Base-by-base conservation (phyloP, 208 protist species). In the Acanthamoeba sp. region DNA sequence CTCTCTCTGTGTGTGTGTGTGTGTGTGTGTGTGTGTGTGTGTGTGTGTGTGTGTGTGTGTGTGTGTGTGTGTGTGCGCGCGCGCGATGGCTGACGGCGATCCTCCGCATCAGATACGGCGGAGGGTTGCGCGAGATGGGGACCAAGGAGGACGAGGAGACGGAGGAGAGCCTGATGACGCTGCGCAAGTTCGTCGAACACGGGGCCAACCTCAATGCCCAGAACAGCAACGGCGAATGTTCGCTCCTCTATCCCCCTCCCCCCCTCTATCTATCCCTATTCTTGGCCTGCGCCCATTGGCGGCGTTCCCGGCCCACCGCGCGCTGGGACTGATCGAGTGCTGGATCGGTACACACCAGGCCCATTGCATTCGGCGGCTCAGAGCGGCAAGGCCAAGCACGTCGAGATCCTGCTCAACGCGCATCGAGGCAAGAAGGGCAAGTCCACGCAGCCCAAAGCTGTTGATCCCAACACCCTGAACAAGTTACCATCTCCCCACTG, bases 141-240 rank as follows among this genome's bases (percentile, higher is more conserved):
- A 80, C 71, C 32, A 80, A 80, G 71, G 71, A 80, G 36, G 71
- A 80, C 38, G 71, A 80, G 71, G 71, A 80, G 36, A 48, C 71
- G 5, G 36, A 45, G 22, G 71, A 80, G 38, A 80, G 71, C 71
- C 71, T 80, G 34, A 38, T 80, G 36, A 80, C 71, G 18, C 71
- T 80, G 34, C 71, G 71, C 71, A 80, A 80, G 71, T 80, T 80
- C 71, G 48, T 80, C 71, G 71, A 80, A 48, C 32, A 48, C 71
- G 71, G 71, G 24, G 71, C 71, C 38, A 80, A 80, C 38, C 71
- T 80, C 36, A 80, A 80, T 24, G 71, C 71, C 22, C 71, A 80
- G 34, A 80, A 80, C 71, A 80, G 71, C 71, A 80, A 80, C 71
- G 71, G 71, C 71, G 71, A 80, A 80, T 80, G 71, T 80, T 16